Evolutionary conservation across 331 rosid genomes (phyloP), one percentile per base, ranked within the genome.

Genomic region (Malus hybrid): DNA sequence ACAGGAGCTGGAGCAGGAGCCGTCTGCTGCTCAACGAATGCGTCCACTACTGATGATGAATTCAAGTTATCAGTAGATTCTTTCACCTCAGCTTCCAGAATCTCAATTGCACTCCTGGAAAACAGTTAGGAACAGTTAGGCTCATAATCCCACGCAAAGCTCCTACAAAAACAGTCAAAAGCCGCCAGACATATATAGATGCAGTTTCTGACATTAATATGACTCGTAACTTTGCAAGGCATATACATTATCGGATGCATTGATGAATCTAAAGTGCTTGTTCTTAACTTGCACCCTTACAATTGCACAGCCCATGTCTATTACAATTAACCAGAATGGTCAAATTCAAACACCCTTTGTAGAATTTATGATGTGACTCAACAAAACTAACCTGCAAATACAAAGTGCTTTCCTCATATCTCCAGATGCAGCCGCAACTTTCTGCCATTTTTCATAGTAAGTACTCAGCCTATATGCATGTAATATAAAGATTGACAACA

Each of bases 351-450:
- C 39, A 32, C 69, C 7, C 9, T 32, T 65, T 18, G 27, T 31
- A 65, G 28, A 65, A 20, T 54, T 66, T n/a, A 18, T 66, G 2
- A 67, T 67, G 29, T 13, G 5, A 36, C 31, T 59, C 24, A 24
- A 7, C 13, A 52, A 70, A 59, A 78, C 96, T 79, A 6, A 90
- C 99, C 97, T 83, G 87, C 96, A 90, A 73, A 95, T 83, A 77
- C 85, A 83, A 28, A 92, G 97, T 71, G 97, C 97, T 79, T 88
- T 92, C 59, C 97, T 87, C 99, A 92, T 95, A 83, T 95, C 97
- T 65, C 99, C 99, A 67, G 96, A 92, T 78, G 90, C 90, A 24
- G 97, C 93, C 67, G 97, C 96, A 72, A 95, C 96, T 95, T 90
- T 95, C 99, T 95, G 97, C 81, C 80, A 79, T 18, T 59, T 54